Conservation (phyloP, 1,284 basidiomycete species). For the Marasmius fiardii region DNA sequence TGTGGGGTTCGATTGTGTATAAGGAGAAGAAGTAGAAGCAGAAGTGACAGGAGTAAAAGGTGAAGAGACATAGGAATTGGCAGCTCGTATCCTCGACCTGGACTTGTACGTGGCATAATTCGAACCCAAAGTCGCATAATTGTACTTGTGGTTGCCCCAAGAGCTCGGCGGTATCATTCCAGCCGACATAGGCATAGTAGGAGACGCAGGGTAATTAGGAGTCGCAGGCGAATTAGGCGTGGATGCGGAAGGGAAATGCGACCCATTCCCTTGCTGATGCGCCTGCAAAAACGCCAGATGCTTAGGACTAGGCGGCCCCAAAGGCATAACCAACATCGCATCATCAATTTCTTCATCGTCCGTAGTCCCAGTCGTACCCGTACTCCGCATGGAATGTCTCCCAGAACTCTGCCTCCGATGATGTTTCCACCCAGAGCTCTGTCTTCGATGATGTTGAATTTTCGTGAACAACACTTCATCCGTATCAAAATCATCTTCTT, state of each 20-base stretch:
- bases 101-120: conserved; percentile 29
- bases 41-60: neutral
- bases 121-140: neutral
- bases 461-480: neutral
- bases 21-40: neutral
- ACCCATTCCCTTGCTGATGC: neutral
- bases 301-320: conserved; percentile 38
- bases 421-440: conserved; percentile 14
- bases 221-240: conserved; percentile 11
- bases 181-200: conserved; percentile 24
- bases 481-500: neutral
- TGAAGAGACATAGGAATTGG: neutral
- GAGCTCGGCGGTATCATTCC: neutral
- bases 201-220: neutral
- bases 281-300: neutral
- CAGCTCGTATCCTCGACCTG: neutral
- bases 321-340: conserved; percentile 71
- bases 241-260: conserved; percentile 13
- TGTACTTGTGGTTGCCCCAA: neutral
- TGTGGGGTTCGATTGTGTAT: neutral
- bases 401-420: neutral
- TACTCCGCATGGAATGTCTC: neutral
- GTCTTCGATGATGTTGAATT: conserved; percentile 20
- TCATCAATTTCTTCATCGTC: conserved; percentile 71
- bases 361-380: conserved; percentile 6